Percentiles rank a stretch among this genome's conserved stretches.
Conservation (phyloP, 805 yeast species). For the Candida verbasci region DNA sequence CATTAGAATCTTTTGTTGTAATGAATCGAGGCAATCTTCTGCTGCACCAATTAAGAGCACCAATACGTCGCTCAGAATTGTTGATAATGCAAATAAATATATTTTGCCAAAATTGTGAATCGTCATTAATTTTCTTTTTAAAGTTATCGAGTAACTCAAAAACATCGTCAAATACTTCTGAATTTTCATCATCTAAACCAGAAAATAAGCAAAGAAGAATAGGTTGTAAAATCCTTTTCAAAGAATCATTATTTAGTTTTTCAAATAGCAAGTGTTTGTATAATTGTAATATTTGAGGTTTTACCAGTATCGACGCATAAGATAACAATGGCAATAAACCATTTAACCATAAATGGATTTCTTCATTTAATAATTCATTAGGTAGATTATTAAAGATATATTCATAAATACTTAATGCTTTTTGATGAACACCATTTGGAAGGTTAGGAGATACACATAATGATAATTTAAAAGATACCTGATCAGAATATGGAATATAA, state of each 20-base stretch:
- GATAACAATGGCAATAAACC: conserved; percentile 88
- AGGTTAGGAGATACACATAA: conserved; percentile 74
- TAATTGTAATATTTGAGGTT: conserved; percentile 67
- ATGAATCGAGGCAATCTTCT: conserved; percentile 59
- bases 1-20: conserved; percentile 5
- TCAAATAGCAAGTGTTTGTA: conserved; percentile 50
- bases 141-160: conserved; percentile 58
- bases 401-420: conserved; percentile 74
- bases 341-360: conserved; percentile 80
- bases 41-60: conserved; percentile 76
- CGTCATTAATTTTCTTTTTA: conserved; percentile 54
- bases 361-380: conserved; percentile 45
- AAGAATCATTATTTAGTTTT: conserved; percentile 29
- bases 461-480: conserved; percentile 68
- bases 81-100: conserved; percentile 71
- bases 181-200: conserved; percentile 88
- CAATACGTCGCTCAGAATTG: conserved; percentile 75
- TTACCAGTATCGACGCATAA: conserved; percentile 84
- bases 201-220: conserved; percentile 71
- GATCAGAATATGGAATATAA: conserved; percentile 59
- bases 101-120: conserved; percentile 82
- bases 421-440: conserved; percentile 95
- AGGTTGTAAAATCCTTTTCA: conserved; percentile 62
- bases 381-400: conserved; percentile 64
- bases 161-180: conserved; percentile 69